These are phyloP conservation scores for Fagopyrum homotropicum DNA, from an alignment of 148 eudicot species.

Conservation along the genomic window DNA sequence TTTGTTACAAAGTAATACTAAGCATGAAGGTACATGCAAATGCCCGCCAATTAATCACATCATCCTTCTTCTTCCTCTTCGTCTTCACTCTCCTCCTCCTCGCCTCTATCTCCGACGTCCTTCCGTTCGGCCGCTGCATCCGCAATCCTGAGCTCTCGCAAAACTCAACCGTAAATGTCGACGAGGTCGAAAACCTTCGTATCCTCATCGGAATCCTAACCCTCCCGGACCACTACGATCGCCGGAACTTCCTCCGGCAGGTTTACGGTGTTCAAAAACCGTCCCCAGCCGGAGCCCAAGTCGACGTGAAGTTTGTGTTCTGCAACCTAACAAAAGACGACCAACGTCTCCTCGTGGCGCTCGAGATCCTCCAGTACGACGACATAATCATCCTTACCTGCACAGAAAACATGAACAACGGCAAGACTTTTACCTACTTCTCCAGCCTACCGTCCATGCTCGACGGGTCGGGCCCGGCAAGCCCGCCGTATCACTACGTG, in stretches of 20 bases:
- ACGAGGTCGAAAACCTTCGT: constrained; percentile 20
- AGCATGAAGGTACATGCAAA: too few species aligned
- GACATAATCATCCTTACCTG: constrained; percentile 51
- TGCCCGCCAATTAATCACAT: too few species aligned
- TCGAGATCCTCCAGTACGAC: constrained; percentile 67
- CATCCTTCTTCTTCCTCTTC: too few species aligned
- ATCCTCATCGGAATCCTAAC: constrained; percentile 75
- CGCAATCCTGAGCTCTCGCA: background rate
- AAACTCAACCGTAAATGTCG: constrained; percentile 16
- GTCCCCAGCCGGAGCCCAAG: constrained; percentile 29
- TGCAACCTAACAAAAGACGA: constrained; percentile 90
- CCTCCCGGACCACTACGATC: constrained; percentile 72
- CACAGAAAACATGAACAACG: constrained; percentile 67
- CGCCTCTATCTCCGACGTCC: background rate
- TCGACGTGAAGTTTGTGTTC: constrained; percentile 74
- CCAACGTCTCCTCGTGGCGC: constrained; percentile 63
- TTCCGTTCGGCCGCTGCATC: background rate
- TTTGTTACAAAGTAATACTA: too few species aligned
- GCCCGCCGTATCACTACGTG: constrained; percentile 84
- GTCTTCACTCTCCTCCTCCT: too few species aligned
- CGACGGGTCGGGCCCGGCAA: constrained; percentile 5
- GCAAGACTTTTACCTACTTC: constrained; percentile 80
- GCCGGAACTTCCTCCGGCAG: constrained; percentile 63
- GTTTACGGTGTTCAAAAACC: constrained; percentile 62
- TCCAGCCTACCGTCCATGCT: constrained; percentile 69